Conservation (phyloP, 1,284 basidiomycete species). For the Rhodotorula sp. region DNA sequence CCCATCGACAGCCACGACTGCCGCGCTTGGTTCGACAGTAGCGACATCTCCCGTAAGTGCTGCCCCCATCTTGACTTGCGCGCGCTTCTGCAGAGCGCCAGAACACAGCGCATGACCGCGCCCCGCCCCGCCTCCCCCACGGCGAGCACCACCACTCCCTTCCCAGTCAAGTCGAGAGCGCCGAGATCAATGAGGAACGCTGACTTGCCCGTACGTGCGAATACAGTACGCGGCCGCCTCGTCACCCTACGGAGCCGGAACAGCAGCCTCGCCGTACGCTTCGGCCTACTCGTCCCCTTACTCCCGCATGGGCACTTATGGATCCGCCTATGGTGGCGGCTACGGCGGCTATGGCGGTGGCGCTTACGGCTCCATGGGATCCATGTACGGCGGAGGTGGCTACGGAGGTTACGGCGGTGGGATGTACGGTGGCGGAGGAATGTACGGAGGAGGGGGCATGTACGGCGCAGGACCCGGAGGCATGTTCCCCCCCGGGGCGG, state of each 20-base stretch:
- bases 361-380: slow-evolving; percentile 14
- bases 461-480: slow-evolving; percentile 15
- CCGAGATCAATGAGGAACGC: too few relatives aligned
- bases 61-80: too few relatives aligned
- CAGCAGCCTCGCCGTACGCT: not conserved
- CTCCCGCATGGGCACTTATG: slow-evolving; percentile 3
- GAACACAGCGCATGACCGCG: too few relatives aligned
- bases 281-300: slow-evolving; percentile 8
- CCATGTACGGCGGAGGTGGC: slow-evolving; percentile 19
- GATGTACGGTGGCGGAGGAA: slow-evolving; percentile 24
- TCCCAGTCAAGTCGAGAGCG: too few relatives aligned
- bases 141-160: too few relatives aligned
- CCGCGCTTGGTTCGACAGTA: not conserved
- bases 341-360: slow-evolving; percentile 15
- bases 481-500: slow-evolving; percentile 20
- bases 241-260: slow-evolving; percentile 10
- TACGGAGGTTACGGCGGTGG: slow-evolving; percentile 17
- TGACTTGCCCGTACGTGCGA: not conserved
- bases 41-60: not conserved
- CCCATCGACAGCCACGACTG: not conserved
- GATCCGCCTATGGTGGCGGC: slow-evolving; percentile 6
- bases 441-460: slow-evolving; percentile 47
- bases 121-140: too few relatives aligned
- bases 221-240: not conserved
- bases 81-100: too few relatives aligned